These are phyloP conservation scores for Centaurea solstitialis DNA, from an alignment of 129 eudicot species.

Conservation along the genomic window DNA sequence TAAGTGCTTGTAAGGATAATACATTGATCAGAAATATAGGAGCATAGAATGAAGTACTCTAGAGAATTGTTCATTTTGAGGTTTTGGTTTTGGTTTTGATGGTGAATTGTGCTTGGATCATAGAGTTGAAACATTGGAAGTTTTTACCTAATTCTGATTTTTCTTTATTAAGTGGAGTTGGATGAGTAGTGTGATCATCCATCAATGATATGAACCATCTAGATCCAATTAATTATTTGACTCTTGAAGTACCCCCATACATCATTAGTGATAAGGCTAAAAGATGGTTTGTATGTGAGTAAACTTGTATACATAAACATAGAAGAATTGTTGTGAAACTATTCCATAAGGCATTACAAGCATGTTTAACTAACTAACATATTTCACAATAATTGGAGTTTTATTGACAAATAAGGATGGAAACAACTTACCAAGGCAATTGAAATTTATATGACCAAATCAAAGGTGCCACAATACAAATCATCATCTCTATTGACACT, in stretches of 20 bases:
- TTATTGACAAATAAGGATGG: background rate
- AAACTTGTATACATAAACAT: no score
- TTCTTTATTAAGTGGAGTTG: background rate
- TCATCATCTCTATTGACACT: background rate
- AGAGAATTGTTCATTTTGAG: background rate
- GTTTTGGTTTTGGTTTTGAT: background rate
- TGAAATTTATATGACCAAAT: background rate
- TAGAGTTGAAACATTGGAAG: background rate
- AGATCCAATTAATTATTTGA: background rate
- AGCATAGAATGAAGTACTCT: background rate
- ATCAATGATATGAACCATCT: background rate
- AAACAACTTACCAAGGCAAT: background rate
- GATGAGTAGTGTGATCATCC: background rate
- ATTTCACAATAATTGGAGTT: background rate
- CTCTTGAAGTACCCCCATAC: background rate
- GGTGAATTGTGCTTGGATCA: background rate
- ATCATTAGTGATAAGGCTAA: background rate
- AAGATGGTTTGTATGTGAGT: background rate
- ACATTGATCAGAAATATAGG: background rate
- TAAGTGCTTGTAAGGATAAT: background rate
- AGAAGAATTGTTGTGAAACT: no score
- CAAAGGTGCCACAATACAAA: background rate
- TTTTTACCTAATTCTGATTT: background rate
- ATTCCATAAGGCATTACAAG: no score
- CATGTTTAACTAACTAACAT: background rate